Percentiles rank a stretch among this genome's conserved stretches.
These are phyloP conservation scores for Backusella mclennaniae DNA, from an alignment of 192 early-diverging fungal species.

Conservation along the genomic window DNA sequence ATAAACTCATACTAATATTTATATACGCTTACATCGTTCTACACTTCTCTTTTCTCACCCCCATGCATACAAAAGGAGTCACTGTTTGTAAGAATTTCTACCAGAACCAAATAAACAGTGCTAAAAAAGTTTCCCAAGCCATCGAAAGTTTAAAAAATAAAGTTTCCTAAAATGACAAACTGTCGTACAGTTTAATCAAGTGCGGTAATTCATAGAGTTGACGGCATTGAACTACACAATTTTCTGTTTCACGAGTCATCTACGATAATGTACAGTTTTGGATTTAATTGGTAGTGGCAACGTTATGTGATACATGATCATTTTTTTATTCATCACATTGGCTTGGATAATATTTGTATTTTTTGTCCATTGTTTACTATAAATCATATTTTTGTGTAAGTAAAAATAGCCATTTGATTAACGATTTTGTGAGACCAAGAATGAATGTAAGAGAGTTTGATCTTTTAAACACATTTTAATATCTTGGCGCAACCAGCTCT, in stretches of 20 bases:
- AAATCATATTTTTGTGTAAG: neutral
- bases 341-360: neutral
- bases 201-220: neutral
- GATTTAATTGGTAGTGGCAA: slow-evolving; percentile 9
- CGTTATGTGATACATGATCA: slow-evolving; percentile 10
- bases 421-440: neutral
- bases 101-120: slow-evolving; percentile 8
- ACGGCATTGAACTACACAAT: slow-evolving; percentile 2
- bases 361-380: neutral
- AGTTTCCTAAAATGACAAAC: slow-evolving; percentile 9
- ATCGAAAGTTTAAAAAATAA: slow-evolving; percentile 9
- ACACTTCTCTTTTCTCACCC: neutral
- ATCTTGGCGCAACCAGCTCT: slow-evolving; percentile 3
- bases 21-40: neutral
- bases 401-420: neutral
- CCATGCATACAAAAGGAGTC: neutral
- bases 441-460: neutral
- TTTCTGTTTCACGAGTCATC: slow-evolving; percentile 5
- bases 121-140: neutral
- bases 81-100: slow-evolving; percentile 7
- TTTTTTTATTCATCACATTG: slow-evolving; percentile 5
- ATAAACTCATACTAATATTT: neutral
- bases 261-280: slow-evolving; percentile 5
- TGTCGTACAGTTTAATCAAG: slow-evolving; percentile 7
- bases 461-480: neutral